Base-by-base conservation (phyloP, 2,329 filamentous ascomycete genomes). In the Rutstroemia sp. region DNA sequence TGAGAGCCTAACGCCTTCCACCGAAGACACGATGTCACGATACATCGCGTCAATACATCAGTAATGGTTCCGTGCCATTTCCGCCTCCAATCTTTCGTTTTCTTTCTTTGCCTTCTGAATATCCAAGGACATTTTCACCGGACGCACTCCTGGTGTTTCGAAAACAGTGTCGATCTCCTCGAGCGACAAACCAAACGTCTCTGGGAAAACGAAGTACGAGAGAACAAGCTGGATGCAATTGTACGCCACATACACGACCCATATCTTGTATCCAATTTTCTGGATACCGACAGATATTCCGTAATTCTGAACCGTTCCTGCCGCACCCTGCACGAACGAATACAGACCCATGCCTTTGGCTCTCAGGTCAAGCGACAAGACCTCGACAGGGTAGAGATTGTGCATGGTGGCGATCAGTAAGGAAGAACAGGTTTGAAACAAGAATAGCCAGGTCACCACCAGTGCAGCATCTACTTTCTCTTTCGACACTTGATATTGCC, bases 141-240 rank as follows among this genome's bases (percentile, higher is more conserved):
- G 25, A 6, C 63, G 58, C 16, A 74, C 69, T 6, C 72, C 73
- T 4, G 70, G 68, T 0, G 73, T 76, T 60, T 75, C 79, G 57
- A 84, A 83, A 55, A 83, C 79, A 45, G 75, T 79, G 64, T 89
- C 86, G 63, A 88, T 84, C 71, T 89, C 82, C 70, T 89, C 86
- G 57, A 89, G 78, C 2, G 80, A 82, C 8, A 89, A 76, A 47
- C 84, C 85, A 76, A 88, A 88, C 62, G 85, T 88, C 73, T 88
- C 86, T 59, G 85, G 86, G 60, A 89, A 77, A 64, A 84, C 71
- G 69, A 79, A 76, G 68, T 73, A 82, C 51, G 79, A 71, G 7
- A 73, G 61, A 27, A 27, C 25, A 27, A 27, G 25, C 7, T 27
- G 25, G 5, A 27, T 27, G 25, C 25, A 27, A 27, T 8, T 27